phyloP scores from a whole-genome alignment of 2,329 filamentous ascomycete genomes.

The Aspergillus sp. region DNA sequence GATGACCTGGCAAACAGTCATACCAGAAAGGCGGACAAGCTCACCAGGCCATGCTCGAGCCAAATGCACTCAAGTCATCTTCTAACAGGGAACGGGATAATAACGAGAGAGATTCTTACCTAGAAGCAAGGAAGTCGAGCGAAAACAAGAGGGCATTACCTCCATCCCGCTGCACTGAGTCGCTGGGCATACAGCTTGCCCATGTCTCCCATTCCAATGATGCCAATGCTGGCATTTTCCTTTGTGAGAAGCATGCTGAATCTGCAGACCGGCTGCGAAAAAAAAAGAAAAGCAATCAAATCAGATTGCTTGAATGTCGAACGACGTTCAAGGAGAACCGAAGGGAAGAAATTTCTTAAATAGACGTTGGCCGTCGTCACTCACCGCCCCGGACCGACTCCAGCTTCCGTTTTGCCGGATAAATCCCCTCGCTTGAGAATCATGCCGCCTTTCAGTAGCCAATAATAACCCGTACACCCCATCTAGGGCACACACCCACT shows the following conservation, averaged over 20 bases:
- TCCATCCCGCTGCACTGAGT: conserved; percentile 90
- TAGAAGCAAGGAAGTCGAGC: not conserved
- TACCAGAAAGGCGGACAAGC: conserved; percentile 68
- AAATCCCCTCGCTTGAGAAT: not conserved
- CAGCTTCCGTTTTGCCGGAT: conserved; percentile 21
- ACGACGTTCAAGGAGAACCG: not conserved
- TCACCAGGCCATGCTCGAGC: conserved; percentile 85
- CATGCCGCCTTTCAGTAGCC: conserved; percentile 7
- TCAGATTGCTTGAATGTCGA: not conserved
- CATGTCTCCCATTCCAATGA: conserved; percentile 99
- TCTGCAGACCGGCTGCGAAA: not conserved
- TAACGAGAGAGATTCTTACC: conserved; percentile 18
- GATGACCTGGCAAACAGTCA: conserved; percentile 59
- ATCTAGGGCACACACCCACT: conserved; percentile 33
- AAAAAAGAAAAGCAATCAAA: not conserved
- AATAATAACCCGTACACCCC: conserved; percentile 19
- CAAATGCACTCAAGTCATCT: conserved; percentile 99
- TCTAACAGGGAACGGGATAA: conserved; percentile 32
- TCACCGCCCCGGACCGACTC: conserved; percentile 1
- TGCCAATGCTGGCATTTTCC: conserved; percentile 73
- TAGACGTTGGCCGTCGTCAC: not conserved
- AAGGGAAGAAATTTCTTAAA: not conserved
- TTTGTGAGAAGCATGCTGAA: conserved; percentile 35
- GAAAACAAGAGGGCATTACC: conserved; percentile 37
- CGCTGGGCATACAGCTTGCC: conserved; percentile 94